Evolutionary conservation across 371 early-diverging fungal genomes (phyloP), one percentile per base, ranked within the genome.

Genomic region (Coemansia sp.): DNA sequence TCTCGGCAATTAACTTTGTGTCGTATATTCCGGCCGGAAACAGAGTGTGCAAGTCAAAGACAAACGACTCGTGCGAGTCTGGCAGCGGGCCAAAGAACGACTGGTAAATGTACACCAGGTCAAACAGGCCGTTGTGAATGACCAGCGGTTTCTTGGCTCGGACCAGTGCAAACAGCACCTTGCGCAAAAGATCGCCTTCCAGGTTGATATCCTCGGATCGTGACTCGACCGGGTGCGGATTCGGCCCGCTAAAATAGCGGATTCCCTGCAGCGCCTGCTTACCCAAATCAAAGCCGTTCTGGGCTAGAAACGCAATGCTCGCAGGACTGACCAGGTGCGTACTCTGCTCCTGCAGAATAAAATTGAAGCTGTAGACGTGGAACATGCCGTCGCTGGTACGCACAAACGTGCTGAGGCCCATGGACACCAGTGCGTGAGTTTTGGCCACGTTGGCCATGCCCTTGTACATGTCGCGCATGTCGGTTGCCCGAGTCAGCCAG

Each of bases 121-220:
- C 98, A 36, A 93, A 81, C 24, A 95, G 77, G 0, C 97, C 98
- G 72, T 96, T 95, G 81, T 97, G 98, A 0, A 94, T 80, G 5
- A 94, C 83, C 9, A 95, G 48, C 18, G 76, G 62, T 39, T 56
- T 55, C 11, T 60, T 48, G 16, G 53, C 24, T 14, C 62, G 60
- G 10, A 76, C 53, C 31, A 78, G 33, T 9, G 66, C 66, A 11
- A 58, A 33, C 31, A 81, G 56, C 12, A 81, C 43, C 40, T 64
- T 36, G 46, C 80, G 64, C 14, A 72, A 44, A 44, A 59, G 44
- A n/a, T 9, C 14, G 4, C 65, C 69, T 29, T 74, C 79, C 38
- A 36, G 36, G 46, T 67, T 67, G 39, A 68, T 76, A 12, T 39
- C 52, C 3, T 9, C 18, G n/a, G 58, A 65, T 29, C 58, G 55